Base-by-base conservation (phyloP, 2,329 filamentous ascomycete genomes). In the Alternaria triticina region DNA sequence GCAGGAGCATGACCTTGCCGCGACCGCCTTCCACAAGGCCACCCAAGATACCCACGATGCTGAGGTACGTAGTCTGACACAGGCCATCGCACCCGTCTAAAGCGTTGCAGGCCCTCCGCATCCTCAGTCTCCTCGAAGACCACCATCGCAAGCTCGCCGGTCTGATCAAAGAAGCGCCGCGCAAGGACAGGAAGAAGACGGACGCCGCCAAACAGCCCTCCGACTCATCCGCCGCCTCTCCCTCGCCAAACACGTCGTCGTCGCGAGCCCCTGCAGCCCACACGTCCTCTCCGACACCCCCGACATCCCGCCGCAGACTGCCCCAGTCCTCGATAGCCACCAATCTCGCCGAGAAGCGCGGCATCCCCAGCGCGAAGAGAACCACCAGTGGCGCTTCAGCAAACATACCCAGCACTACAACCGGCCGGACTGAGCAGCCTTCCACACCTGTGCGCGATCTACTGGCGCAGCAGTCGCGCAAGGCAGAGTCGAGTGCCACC, bases 91-190 rank as follows among this genome's bases (percentile, higher is more conserved):
- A 56, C 40, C 9, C 12, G 52, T 54, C 52, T 54, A 54, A 54
- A 36, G 8, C 15, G 6, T 2, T 20, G 28, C 58, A 97, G 85
- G 95, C 94, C 13, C 82, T 97, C 54, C 89, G 96, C 56, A 96
- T 94, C 10, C 84, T 99, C 64, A 88, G 87, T 69, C 87, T 98
- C 3, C 89, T 99, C 61, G 93, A 97, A 80, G 87, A 92, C 67
- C 93, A 99, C 78, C 96, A 99, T 78, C 88, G 89, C 69, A 90
- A 89, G 66, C 89, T 98, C 12, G 93, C 94, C 15, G 89, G 91
- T 67, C 88, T 97, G 45, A 87, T 98, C 67, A 91, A 91, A 74
- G 87, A 91, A 46, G 90, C 92, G 40, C 43, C 74, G 75, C 62
- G 67, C 72, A 77, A 72, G 52, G 74, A 75, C 45, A 71, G 68